Evolutionary conservation across 2,329 filamentous ascomycete species (phyloP).

Genomic region (Trichoderma sp.): DNA sequence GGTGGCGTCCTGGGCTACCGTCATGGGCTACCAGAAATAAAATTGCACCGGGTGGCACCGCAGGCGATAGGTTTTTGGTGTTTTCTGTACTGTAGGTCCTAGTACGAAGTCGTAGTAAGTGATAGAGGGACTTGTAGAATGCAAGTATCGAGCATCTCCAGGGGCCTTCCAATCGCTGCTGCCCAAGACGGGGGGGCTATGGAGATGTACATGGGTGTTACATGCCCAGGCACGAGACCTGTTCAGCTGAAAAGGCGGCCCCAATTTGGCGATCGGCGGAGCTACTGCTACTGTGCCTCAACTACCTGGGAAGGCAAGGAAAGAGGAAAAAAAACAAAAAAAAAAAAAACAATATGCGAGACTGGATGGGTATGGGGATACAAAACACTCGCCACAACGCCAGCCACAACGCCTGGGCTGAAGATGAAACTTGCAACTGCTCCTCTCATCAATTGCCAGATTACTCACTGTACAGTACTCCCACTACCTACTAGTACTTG

Average conservation of each 20-base stretch:
- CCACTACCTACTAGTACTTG: too few species aligned
- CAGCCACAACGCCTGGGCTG: neutral
- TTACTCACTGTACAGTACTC: too few species aligned
- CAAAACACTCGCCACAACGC: neutral
- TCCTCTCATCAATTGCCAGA: neutral
- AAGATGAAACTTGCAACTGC: neutral
- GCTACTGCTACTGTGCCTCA: neutral
- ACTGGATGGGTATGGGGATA: too few species aligned
- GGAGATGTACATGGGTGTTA: neutral
- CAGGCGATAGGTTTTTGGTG: neutral
- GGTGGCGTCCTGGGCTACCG: slow-evolving; percentile 20
- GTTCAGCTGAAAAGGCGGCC: slow-evolving; percentile 22
- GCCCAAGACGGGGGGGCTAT: neutral
- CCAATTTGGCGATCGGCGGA: slow-evolving; percentile 19
- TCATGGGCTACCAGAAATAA: neutral
- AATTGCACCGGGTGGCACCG: slow-evolving; percentile 7
- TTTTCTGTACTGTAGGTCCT: too few species aligned
- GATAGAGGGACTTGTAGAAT: too few species aligned
- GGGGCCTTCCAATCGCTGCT: neutral
- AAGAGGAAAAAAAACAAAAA: too few species aligned
- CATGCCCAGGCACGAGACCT: slow-evolving; percentile 8
- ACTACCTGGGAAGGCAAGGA: neutral
- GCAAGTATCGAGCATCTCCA: neutral
- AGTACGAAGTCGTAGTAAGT: too few species aligned
- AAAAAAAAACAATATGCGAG: neutral